Conservation (phyloP, 2,329 filamentous ascomycete genomes). For the Scytalidium lignicola region DNA sequence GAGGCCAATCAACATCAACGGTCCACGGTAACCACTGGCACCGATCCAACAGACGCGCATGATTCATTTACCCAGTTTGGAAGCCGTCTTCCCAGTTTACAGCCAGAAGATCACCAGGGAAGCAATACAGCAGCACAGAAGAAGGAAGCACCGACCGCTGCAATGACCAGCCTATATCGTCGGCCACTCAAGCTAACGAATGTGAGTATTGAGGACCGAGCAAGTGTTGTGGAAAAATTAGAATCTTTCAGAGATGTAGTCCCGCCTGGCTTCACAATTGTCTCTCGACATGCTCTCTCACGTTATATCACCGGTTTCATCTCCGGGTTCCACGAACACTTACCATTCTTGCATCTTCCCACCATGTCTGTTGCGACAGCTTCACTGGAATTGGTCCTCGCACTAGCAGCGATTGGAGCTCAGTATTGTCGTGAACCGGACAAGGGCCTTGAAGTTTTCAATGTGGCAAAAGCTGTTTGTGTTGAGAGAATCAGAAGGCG, state of each 20-base stretch:
- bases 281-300: conserved; percentile 63
- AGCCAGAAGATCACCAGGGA: conserved; percentile 7
- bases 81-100: conserved; percentile 9
- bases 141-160: background rate
- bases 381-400: conserved; percentile 63
- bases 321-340: conserved; percentile 56
- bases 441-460: conserved; percentile 56
- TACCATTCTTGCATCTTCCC: conserved; percentile 62
- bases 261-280: conserved; percentile 59
- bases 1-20: background rate
- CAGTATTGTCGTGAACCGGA: conserved; percentile 60
- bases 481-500: conserved; percentile 54
- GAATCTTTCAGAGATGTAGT: conserved; percentile 57
- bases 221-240: conserved; percentile 51
- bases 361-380: conserved; percentile 58
- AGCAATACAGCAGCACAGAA: conserved; percentile 3
- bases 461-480: conserved; percentile 53
- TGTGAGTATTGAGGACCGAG: conserved; percentile 51
- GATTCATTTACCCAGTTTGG: conserved; percentile 1
- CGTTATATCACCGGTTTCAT: conserved; percentile 67
- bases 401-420: conserved; percentile 63
- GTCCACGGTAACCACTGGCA: background rate
- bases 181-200: conserved; percentile 21
- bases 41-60: background rate
- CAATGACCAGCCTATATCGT: background rate